These are phyloP conservation scores for sorghum (Sorghum bicolor) DNA, from an alignment of 176 grass and related monocot species.

Conservation along the genomic window DNA sequence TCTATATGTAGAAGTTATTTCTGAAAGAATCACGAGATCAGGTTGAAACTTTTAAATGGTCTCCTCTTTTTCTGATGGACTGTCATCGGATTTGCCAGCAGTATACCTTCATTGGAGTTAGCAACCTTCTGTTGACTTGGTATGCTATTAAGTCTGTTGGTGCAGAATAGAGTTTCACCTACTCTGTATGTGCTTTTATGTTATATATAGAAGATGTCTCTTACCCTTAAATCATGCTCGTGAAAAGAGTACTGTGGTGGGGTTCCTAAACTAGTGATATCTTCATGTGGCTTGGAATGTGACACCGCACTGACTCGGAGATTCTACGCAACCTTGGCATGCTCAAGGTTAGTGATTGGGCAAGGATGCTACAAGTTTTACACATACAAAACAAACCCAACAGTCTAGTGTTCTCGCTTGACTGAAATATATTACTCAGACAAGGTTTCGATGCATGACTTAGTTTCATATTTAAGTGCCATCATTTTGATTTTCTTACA, in stretches of 20 bases:
- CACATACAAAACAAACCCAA: not conserved
- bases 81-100: slow-evolving; percentile 15
- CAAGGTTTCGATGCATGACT: not conserved
- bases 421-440: not conserved
- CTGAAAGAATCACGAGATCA: not conserved
- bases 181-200: not conserved
- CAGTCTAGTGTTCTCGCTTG: not conserved
- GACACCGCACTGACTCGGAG: not conserved
- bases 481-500: not conserved
- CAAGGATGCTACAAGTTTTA: not conserved
- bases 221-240: not conserved
- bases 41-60: not conserved
- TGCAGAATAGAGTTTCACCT: not conserved
- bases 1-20: slow-evolving; percentile 4
- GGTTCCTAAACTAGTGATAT: not conserved
- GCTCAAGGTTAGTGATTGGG: not conserved
- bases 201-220: not conserved
- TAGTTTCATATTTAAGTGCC: not conserved
- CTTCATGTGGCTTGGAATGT: slow-evolving; percentile 5
- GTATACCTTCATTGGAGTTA: not conserved
- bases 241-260: not conserved
- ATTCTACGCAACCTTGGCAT: not conserved
- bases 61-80: not conserved
- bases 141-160: not conserved
- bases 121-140: slow-evolving; percentile 3